phyloP scores from a whole-genome alignment of 169 alveolate genomes.

The Condylostoma magnum region DNA sequence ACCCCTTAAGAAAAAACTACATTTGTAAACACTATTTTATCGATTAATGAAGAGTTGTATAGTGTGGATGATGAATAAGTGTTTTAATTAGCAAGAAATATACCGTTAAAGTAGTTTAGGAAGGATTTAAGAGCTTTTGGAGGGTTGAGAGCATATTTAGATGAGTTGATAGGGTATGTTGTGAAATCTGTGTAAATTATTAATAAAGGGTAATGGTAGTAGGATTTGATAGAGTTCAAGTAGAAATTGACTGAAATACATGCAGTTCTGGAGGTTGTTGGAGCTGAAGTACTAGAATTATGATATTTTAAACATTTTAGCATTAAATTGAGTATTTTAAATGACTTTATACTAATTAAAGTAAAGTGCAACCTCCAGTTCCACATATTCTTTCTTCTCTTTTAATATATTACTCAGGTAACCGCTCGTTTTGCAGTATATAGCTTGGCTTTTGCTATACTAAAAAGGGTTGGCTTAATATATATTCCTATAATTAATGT shows the following conservation, averaged over 20 bases:
- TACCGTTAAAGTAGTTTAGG: background rate
- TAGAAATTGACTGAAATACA: background rate
- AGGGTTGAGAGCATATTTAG: background rate
- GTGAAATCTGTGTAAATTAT: background rate
- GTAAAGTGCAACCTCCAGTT: too few species aligned
- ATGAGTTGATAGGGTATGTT: background rate
- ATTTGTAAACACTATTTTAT: background rate
- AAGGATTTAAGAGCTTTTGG: background rate
- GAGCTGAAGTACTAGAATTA: constrained; percentile 2
- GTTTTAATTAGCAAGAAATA: background rate
- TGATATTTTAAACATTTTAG: too few species aligned
- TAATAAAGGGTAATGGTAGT: background rate
- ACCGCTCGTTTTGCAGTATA: too few species aligned
- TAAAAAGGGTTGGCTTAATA: too few species aligned
- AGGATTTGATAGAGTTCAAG: background rate
- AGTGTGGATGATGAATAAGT: background rate
- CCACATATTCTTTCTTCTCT: too few species aligned
- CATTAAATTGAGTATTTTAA: too few species aligned
- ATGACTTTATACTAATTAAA: too few species aligned
- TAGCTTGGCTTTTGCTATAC: too few species aligned
- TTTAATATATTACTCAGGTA: too few species aligned
- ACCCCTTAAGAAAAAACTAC: background rate
- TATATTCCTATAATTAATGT: too few species aligned
- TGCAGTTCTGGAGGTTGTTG: background rate
- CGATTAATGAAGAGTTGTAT: background rate